Percentiles rank a stretch among this genome's conserved stretches.
phyloP scores from a whole-genome alignment of 2,329 filamentous ascomycete genomes.

The Botrytis squamosa region DNA sequence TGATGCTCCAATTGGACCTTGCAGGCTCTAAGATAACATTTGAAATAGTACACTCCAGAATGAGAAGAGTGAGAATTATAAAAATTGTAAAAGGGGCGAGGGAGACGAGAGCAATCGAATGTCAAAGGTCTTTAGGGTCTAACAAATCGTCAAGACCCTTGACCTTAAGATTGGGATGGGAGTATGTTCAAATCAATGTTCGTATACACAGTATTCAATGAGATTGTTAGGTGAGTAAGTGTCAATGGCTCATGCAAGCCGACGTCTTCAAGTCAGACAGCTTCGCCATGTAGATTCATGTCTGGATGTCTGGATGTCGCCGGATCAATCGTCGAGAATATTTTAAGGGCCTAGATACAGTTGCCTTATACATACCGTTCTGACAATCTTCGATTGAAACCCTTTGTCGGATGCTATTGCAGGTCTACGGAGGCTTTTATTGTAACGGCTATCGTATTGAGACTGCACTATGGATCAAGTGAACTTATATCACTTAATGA shows the following conservation, averaged over 20 bases:
- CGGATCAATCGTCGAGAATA: not conserved
- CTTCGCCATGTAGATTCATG: not conserved
- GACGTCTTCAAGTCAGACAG: not conserved
- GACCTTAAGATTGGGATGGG: not conserved
- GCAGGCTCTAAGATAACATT: not conserved
- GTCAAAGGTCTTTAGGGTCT: not conserved
- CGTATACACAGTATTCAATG: not conserved
- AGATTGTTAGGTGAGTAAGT: not conserved
- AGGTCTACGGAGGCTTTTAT: not conserved
- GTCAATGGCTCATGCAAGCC: not conserved
- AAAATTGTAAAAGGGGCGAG: not conserved
- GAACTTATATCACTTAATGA: not conserved
- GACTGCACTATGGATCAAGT: not conserved
- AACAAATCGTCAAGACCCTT: not conserved
- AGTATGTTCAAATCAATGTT: not conserved
- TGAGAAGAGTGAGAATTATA: not conserved
- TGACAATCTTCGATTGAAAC: not conserved
- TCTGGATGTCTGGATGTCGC: not conserved
- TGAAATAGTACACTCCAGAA: not conserved
- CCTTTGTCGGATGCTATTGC: not conserved
- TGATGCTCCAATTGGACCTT: not conserved
- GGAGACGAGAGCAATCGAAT: not conserved
- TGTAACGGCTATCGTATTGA: not conserved
- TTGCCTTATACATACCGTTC: not conserved
- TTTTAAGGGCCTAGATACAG: too few species aligned